These are phyloP conservation scores for Leccinum subtestaceum DNA, from an alignment of 768 basidiomycete species.

Conservation along the genomic window DNA sequence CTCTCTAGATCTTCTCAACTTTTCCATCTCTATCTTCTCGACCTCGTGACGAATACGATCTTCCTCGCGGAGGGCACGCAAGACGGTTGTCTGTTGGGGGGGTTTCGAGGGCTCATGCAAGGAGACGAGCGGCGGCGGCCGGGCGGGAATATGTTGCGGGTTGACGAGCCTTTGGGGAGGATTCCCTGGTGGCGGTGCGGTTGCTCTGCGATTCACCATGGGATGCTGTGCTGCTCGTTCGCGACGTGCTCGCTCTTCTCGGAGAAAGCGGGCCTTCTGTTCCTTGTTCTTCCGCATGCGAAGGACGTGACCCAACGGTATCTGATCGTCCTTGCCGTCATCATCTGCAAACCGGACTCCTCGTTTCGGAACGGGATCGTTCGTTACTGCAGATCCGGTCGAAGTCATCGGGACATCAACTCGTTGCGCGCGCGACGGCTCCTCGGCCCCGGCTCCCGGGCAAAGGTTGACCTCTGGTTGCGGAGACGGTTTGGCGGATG, in stretches of 20 bases:
- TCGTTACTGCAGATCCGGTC: conserved; percentile 9
- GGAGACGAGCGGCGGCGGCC: conserved; percentile 20
- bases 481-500: neutral
- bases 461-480: conserved; percentile 1
- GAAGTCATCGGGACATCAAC: neutral
- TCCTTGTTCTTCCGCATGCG: conserved; percentile 71
- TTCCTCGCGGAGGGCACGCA: conserved; percentile 36
- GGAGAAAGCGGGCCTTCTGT: conserved; percentile 67
- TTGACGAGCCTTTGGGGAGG: conserved; percentile 15
- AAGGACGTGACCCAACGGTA: conserved; percentile 68
- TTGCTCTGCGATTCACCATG: conserved; percentile 33
- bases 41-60: conserved; percentile 45
- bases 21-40: conserved; percentile 48
- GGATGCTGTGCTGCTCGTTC: conserved; percentile 33
- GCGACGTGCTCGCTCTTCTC: conserved; percentile 55
- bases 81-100: conserved; percentile 1
- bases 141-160: conserved; percentile 15
- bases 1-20: conserved; percentile 44
- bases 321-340: conserved; percentile 58
- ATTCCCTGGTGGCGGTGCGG: conserved; percentile 6
- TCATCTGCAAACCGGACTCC: conserved; percentile 67
- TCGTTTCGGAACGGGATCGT: conserved; percentile 33
- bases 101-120: conserved; percentile 12
- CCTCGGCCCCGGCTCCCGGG: neutral
- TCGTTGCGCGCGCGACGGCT: conserved; percentile 2